Conservation (phyloP, 2,329 filamentous ascomycete genomes). For the Myriosclerotinia scirpicola region DNA sequence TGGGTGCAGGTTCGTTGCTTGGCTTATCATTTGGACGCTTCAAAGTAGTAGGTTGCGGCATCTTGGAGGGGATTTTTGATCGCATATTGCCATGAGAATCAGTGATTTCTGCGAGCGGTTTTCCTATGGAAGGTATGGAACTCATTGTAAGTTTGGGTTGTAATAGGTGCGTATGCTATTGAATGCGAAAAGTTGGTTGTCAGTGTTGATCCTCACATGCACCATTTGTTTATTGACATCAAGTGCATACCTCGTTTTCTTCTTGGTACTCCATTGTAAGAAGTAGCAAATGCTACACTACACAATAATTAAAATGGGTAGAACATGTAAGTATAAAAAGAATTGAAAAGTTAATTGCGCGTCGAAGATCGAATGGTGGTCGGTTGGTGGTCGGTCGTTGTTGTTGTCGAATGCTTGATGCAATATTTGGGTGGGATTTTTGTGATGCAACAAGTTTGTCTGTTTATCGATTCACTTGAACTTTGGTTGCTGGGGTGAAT, state of each 20-base stretch:
- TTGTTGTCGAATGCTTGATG: slow-evolving; percentile 7
- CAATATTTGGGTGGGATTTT: background rate
- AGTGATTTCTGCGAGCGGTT: slow-evolving; percentile 53
- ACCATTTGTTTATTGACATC: slow-evolving; percentile 18
- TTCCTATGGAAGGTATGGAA: slow-evolving; percentile 37
- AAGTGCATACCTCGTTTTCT: slow-evolving; percentile 35
- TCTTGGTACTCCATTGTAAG: slow-evolving; percentile 35
- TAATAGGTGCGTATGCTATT: slow-evolving; percentile 36
- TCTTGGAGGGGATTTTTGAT: slow-evolving; percentile 46
- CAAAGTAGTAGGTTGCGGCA: slow-evolving; percentile 45
- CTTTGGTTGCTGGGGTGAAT: slow-evolving; percentile 20
- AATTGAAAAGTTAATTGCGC: background rate
- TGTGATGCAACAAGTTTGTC: slow-evolving; percentile 6
- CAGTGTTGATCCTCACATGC: background rate
- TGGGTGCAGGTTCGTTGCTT: slow-evolving; percentile 53
- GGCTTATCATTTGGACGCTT: slow-evolving; percentile 49
- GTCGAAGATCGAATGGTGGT: slow-evolving; percentile 12
- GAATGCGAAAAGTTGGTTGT: slow-evolving; percentile 21
- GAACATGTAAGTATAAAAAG: slow-evolving; percentile 29
- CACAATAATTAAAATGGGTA: slow-evolving; percentile 25
- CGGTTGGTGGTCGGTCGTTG: background rate
- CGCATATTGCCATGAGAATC: slow-evolving; percentile 62
- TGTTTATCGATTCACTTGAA: slow-evolving; percentile 14
- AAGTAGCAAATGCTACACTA: slow-evolving; percentile 33
- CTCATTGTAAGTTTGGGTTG: slow-evolving; percentile 34